Conservation (phyloP, 352 stramenopile genomes). For the Pythium pyrilobum region DNA sequence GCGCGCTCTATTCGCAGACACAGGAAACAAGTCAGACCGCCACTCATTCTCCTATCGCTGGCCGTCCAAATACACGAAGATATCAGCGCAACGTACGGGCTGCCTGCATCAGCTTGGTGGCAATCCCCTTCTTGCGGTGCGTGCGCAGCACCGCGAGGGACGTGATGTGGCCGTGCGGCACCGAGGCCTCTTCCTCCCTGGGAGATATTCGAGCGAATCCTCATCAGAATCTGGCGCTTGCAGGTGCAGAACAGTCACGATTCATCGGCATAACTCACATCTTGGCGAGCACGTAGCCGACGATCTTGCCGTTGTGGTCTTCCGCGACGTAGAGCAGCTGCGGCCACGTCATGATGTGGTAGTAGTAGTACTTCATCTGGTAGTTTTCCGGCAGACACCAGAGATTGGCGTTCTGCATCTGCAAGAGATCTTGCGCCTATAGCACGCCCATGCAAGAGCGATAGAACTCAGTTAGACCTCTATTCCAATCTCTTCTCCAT, state of each 20-base stretch:
- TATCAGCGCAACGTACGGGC: conserved; percentile 49
- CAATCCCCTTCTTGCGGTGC: conserved; percentile 96
- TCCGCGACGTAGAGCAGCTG: conserved; percentile 99
- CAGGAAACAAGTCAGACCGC: neutral
- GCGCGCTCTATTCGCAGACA: conserved; percentile 56
- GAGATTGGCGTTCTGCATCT: conserved; percentile 99
- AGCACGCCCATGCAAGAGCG: neutral
- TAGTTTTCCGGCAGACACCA: conserved; percentile 99
- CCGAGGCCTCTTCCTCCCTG: conserved; percentile 26
- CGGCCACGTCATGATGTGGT: conserved; percentile 99
- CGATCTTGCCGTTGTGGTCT: conserved; percentile 96
- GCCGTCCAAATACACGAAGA: neutral
- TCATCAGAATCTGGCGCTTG: conserved; percentile 1
- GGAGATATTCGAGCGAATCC: neutral
- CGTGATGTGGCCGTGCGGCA: conserved; percentile 95
- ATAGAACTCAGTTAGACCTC: too few relatives aligned
- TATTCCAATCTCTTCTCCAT: too few relatives aligned
- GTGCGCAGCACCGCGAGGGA: conserved; percentile 96
- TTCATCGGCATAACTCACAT: conserved; percentile 96
- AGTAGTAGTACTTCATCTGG: conserved; percentile 99
- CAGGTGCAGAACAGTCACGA: neutral
- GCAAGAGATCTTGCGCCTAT: conserved; percentile 92
- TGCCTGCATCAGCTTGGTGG: conserved; percentile 97
- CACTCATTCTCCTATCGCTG: neutral
- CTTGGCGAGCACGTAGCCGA: conserved; percentile 99